Percentiles rank a stretch among this genome's conserved stretches.
Conservation (phyloP, 306 rosid species). For the Castanea sativa region DNA sequence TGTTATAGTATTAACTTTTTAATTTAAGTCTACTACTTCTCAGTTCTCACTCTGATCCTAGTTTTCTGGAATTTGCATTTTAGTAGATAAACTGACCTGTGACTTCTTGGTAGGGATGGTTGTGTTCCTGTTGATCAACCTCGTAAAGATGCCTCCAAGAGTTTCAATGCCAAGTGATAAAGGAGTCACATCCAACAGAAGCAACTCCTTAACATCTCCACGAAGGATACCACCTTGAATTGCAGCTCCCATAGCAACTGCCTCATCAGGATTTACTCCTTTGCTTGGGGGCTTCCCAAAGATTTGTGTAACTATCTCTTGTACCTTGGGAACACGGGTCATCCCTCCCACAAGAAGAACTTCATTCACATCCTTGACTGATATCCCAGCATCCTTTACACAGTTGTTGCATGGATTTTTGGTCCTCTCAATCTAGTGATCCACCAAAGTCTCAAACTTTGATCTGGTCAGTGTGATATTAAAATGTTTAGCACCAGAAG, state of each 20-base stretch:
- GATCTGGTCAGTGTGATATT: constrained; percentile 87
- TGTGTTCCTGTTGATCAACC: constrained; percentile 79
- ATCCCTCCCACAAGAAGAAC: constrained; percentile 76
- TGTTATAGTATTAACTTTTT: too few species aligned
- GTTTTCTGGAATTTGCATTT: too few species aligned
- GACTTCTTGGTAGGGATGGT: constrained; percentile 93
- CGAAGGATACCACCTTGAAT: constrained; percentile 94
- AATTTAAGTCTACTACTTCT: too few species aligned
- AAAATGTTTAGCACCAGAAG: constrained; percentile 92
- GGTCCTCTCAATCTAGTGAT: neutral
- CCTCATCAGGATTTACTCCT: constrained; percentile 97
- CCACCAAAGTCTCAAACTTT: constrained; percentile 10
- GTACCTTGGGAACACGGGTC: constrained; percentile 97
- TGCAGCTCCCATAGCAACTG: constrained; percentile 98
- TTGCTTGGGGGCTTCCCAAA: constrained; percentile 86
- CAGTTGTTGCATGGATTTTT: neutral
- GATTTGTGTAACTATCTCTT: constrained; percentile 65
- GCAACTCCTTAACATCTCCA: constrained; percentile 90
- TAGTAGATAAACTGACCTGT: constrained; percentile 47
- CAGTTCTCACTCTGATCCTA: too few species aligned
- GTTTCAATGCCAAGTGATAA: constrained; percentile 90
- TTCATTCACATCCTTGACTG: neutral
- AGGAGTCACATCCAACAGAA: constrained; percentile 89
- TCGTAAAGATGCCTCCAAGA: constrained; percentile 85
- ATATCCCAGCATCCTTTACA: neutral